Evolutionary conservation across 192 early-diverging fungal species (phyloP).

Genomic region (Cladochytrium replicatum): DNA sequence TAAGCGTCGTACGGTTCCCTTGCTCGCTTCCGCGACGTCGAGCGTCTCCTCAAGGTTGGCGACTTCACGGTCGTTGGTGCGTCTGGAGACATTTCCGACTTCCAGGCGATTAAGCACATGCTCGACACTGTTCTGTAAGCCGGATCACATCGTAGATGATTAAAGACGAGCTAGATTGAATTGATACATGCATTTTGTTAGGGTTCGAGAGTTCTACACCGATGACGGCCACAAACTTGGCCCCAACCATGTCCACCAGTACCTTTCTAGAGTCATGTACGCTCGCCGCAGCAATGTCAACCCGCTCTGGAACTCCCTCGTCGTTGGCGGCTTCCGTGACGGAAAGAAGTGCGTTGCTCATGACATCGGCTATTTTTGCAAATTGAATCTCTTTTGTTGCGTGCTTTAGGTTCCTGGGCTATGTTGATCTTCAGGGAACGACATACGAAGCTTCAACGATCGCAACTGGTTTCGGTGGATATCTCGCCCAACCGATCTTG

Average conservation of each 20-base stretch:
- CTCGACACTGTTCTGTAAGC: too few species aligned
- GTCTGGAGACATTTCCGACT: slow-evolving; percentile 90
- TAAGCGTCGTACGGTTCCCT: slow-evolving; percentile 87
- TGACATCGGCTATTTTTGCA: too few species aligned
- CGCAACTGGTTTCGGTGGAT: slow-evolving; percentile 88
- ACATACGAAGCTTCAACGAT: slow-evolving; percentile 85
- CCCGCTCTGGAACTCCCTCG: slow-evolving; percentile 91
- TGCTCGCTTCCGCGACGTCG: slow-evolving; percentile 82
- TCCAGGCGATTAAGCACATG: slow-evolving; percentile 81
- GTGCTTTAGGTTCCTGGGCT: slow-evolving; percentile 70
- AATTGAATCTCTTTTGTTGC: too few species aligned
- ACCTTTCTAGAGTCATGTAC: slow-evolving; percentile 86
- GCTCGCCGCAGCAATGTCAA: slow-evolving; percentile 75
- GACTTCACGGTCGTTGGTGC: slow-evolving; percentile 81
- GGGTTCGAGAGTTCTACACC: slow-evolving; percentile 76
- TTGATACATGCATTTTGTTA: too few species aligned
- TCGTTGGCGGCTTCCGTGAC: slow-evolving; percentile 78
- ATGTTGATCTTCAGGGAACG: slow-evolving; percentile 84
- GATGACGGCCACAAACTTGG: slow-evolving; percentile 83
- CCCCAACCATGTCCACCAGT: slow-evolving; percentile 84
- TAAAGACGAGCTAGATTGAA: too few species aligned
- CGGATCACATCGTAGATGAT: too few species aligned
- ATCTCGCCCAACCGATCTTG: slow-evolving; percentile 85
- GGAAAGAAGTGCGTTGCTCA: slow-evolving; percentile 57
- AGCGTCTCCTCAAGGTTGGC: slow-evolving; percentile 70